Conservation (phyloP, 2,329 filamentous ascomycete species). For the Colletotrichum karsti region DNA sequence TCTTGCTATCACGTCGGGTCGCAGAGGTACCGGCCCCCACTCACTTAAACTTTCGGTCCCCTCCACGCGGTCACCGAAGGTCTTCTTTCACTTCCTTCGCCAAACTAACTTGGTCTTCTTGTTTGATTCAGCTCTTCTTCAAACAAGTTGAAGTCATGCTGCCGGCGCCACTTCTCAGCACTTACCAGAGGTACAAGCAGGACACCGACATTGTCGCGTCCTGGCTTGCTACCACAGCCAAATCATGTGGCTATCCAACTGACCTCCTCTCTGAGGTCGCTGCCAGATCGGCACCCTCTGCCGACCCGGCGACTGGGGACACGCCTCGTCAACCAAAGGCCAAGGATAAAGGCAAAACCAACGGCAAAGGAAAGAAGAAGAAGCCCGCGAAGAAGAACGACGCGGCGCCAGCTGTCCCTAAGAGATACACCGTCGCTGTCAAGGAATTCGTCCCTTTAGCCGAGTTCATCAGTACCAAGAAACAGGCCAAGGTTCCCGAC, state of each 20-base stretch:
- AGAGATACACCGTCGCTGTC: slow-evolving; percentile 43
- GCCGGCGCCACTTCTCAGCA: background rate
- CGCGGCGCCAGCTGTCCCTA: background rate
- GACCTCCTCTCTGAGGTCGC: background rate
- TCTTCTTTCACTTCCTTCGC: no score
- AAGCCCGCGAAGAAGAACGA: background rate
- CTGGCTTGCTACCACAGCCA: background rate
- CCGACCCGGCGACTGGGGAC: no score
- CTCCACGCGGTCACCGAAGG: no score
- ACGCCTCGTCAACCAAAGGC: no score
- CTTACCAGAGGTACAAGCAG: background rate
- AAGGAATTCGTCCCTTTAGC: slow-evolving; percentile 48
- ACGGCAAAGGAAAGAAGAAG: background rate
- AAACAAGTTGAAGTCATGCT: no score
- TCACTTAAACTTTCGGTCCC: no score
- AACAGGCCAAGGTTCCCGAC: slow-evolving; percentile 37
- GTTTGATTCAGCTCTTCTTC: no score
- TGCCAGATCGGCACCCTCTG: no score
- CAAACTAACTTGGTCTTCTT: no score
- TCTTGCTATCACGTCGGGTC: no score
- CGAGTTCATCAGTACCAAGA: slow-evolving; percentile 40
- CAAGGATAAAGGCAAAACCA: background rate
- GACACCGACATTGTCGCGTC: background rate
- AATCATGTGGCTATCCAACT: background rate
- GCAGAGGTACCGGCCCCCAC: no score